Evolutionary conservation across 2,329 filamentous ascomycete species (phyloP).

Genomic region (Penicillium digitatum): DNA sequence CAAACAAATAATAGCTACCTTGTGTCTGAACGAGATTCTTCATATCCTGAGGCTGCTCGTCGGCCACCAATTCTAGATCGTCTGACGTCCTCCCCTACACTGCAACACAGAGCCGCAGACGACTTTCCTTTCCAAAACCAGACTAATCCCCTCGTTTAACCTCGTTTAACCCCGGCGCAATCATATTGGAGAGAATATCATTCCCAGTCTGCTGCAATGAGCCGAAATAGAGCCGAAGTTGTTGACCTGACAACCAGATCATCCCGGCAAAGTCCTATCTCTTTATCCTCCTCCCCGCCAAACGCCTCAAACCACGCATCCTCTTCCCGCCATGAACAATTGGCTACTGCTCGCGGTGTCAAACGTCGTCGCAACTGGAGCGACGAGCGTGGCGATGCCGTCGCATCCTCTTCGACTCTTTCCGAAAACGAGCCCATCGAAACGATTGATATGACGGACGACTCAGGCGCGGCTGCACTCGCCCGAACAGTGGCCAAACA

Average conservation of each 20-base stretch:
- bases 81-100: neutral
- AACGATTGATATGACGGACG: constrained; percentile 49
- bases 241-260: constrained; percentile 5
- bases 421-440: constrained; percentile 36
- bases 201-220: neutral
- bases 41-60: neutral
- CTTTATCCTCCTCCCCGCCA: constrained; percentile 2
- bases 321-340: neutral
- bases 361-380: constrained; percentile 12
- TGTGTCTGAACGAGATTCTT: too few species aligned
- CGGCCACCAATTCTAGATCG: neutral
- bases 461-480: constrained; percentile 41
- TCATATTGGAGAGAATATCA: neutral
- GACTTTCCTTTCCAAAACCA: neutral
- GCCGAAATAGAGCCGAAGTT: neutral
- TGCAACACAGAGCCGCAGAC: neutral
- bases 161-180: neutral
- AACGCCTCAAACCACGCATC: neutral
- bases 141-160: too few species aligned
- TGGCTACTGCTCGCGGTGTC: neutral
- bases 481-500: constrained; percentile 49
- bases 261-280: neutral
- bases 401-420: constrained; percentile 7
- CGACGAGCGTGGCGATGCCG: neutral
- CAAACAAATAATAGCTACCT: neutral